These are phyloP conservation scores for Periconia sp. DNA, from an alignment of 2,329 filamentous ascomycete species.

Conservation along the genomic window DNA sequence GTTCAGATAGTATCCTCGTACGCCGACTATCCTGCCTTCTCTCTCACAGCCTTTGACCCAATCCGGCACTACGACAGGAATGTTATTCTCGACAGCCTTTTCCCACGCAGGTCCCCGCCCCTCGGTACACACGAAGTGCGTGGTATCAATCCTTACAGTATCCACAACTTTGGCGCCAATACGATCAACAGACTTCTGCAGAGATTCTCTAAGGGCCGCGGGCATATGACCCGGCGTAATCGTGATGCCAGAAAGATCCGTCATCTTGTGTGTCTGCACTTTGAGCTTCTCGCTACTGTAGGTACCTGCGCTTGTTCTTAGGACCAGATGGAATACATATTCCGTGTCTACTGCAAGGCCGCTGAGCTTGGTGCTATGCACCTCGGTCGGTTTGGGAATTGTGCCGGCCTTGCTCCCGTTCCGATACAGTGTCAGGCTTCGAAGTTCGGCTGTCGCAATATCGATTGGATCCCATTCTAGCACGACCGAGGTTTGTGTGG, in stretches of 20 bases:
- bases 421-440: constrained; percentile 88
- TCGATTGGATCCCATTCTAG: constrained; percentile 97
- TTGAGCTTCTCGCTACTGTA: constrained; percentile 81
- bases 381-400: constrained; percentile 85
- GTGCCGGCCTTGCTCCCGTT: constrained; percentile 97
- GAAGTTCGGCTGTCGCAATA: constrained; percentile 88
- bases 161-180: constrained; percentile 94
- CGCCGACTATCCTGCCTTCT: constrained; percentile 89
- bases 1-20: constrained; percentile 94
- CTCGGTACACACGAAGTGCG: constrained; percentile 97
- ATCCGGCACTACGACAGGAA: constrained; percentile 93
- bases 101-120: constrained; percentile 91
- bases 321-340: constrained; percentile 91
- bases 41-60: constrained; percentile 98
- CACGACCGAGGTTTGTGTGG: constrained; percentile 96
- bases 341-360: constrained; percentile 95
- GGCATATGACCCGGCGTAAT: constrained; percentile 90
- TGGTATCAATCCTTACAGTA: constrained; percentile 92
- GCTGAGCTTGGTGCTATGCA: constrained; percentile 95
- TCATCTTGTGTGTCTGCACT: constrained; percentile 98
- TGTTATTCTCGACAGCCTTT: constrained; percentile 96
- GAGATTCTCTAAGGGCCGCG: constrained; percentile 70
- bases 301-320: constrained; percentile 89
- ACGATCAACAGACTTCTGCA: constrained; percentile 77
- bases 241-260: constrained; percentile 92